Conservation (phyloP, 768 basidiomycete genomes). For the Exidia glandulosa region DNA sequence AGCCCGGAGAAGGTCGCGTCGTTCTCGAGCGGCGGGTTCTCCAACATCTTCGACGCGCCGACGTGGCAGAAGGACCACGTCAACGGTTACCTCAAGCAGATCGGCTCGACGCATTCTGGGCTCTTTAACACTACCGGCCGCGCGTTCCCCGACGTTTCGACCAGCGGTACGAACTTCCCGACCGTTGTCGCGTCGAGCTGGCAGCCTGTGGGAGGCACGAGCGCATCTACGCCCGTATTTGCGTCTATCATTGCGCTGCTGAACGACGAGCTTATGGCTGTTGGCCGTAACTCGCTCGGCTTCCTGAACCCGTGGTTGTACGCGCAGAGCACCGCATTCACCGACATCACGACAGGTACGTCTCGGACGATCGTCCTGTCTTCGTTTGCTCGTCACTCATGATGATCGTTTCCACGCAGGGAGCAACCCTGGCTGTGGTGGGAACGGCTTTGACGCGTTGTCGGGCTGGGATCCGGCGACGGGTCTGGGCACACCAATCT, state of each 20-base stretch:
- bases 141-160: slow-evolving; percentile 8
- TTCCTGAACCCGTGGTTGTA: slow-evolving; percentile 30
- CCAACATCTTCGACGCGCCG: slow-evolving; percentile 21
- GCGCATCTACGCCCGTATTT: slow-evolving; percentile 22
- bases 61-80: slow-evolving; percentile 22
- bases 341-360: slow-evolving; percentile 19
- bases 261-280: slow-evolving; percentile 21
- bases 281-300: slow-evolving; percentile 19
- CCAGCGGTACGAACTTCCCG: slow-evolving; percentile 20
- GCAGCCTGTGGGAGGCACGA: slow-evolving; percentile 29
- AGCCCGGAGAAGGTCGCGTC: slow-evolving; percentile 19
- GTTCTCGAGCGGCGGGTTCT: slow-evolving; percentile 27
- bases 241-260: slow-evolving; percentile 23
- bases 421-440: no score
- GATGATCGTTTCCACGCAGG: background rate
- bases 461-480: slow-evolving; percentile 4
- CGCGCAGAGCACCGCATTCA: slow-evolving; percentile 15
- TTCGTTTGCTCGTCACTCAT: background rate
- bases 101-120: slow-evolving; percentile 15
- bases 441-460: slow-evolving; percentile 2
- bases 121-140: slow-evolving; percentile 17
- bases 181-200: slow-evolving; percentile 29
- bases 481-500: slow-evolving; percentile 4
- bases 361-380: background rate
- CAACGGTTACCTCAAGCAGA: slow-evolving; percentile 14